Evolutionary conservation across 176 grass and related monocot species (phyloP).

Genomic region (Melocanna baccifera): DNA sequence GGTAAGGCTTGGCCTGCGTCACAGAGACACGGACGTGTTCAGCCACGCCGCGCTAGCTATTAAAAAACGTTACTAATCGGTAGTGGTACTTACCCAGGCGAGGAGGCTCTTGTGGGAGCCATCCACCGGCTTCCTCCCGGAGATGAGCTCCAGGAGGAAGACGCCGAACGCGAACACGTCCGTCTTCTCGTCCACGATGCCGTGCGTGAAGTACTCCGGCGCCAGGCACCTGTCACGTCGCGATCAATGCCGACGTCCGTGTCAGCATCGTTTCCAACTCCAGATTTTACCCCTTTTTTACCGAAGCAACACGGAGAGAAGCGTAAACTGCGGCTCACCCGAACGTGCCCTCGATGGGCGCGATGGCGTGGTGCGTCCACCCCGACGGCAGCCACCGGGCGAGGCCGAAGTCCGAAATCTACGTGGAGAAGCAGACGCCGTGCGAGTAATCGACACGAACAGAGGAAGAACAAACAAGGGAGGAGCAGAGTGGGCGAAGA

Average conservation of each 20-base stretch:
- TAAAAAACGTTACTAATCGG: neutral
- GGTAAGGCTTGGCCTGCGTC: conserved; percentile 81
- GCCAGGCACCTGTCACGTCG: conserved; percentile 63
- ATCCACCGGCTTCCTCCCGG: conserved; percentile 83
- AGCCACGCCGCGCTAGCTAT: neutral
- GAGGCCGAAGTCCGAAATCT: conserved; percentile 98
- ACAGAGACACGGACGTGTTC: neutral
- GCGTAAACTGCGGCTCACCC: conserved; percentile 37
- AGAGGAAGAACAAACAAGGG: neutral
- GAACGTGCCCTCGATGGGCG: conserved; percentile 92
- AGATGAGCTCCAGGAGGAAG: conserved; percentile 94
- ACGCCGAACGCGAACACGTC: conserved; percentile 96
- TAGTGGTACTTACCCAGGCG: conserved; percentile 46
- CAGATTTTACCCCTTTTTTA: neutral
- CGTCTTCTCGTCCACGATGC: conserved; percentile 93
- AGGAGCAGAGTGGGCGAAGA: neutral
- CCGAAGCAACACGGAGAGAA: neutral
- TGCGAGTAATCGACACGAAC: neutral
- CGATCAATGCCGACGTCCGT: neutral
- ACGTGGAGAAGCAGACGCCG: neutral
- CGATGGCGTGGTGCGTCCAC: conserved; percentile 87
- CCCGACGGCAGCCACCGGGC: conserved; percentile 87
- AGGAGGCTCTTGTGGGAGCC: conserved; percentile 84
- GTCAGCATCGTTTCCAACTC: neutral
- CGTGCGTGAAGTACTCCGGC: conserved; percentile 92